Percentiles rank a stretch among this genome's conserved stretches.
phyloP scores from a whole-genome alignment of 371 early-diverging fungal genomes.

The Mortierella sp. region DNA sequence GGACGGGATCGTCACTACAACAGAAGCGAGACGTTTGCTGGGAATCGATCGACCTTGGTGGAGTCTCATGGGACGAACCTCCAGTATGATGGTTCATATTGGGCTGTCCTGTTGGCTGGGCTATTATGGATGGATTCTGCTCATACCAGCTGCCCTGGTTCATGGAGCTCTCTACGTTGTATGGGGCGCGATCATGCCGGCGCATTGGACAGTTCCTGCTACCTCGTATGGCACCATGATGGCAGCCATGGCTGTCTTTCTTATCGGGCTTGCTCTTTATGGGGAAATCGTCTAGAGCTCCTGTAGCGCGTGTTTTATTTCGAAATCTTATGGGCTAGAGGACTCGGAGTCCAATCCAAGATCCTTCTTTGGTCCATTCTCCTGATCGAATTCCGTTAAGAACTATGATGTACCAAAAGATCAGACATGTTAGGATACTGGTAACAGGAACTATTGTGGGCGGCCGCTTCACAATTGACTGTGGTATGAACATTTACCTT shows the following conservation, averaged over 20 bases:
- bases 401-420: conserved; percentile 20
- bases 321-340: conserved; percentile 11
- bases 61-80: conserved; percentile 52
- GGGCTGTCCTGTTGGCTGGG: conserved; percentile 51
- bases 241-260: conserved; percentile 35
- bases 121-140: conserved; percentile 20
- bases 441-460: no score
- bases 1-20: conserved; percentile 10
- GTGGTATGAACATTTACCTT: conserved; percentile 27
- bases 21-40: conserved; percentile 33
- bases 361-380: conserved; percentile 40
- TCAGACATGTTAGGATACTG: not conserved
- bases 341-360: conserved; percentile 35
- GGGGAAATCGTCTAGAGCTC: conserved; percentile 43
- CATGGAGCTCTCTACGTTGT: conserved; percentile 43
- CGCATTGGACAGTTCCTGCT: conserved; percentile 48
- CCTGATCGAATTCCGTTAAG: conserved; percentile 46
- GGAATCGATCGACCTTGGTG: conserved; percentile 55
- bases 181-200: conserved; percentile 48
- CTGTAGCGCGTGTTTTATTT: not conserved
- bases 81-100: conserved; percentile 55
- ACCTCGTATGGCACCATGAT: conserved; percentile 51
- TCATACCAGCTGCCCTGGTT: conserved; percentile 25
- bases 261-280: conserved; percentile 49
- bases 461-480: no score